Base-by-base conservation (phyloP, 75 land plant species). In the Pinus tabuliformis region DNA sequence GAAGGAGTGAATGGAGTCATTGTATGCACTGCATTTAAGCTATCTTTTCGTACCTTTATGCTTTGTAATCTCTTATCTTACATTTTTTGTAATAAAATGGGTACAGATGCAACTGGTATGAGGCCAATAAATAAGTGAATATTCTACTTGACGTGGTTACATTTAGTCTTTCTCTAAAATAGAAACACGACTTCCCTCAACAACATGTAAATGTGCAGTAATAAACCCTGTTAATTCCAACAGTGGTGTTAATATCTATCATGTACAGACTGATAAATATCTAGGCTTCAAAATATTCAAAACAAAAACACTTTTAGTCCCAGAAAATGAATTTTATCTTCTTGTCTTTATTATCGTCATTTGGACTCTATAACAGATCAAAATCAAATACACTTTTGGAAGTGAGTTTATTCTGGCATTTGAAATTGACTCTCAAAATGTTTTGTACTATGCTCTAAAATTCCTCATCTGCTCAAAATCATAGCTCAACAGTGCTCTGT, bases 1-100 rank as follows among this genome's bases (percentile, higher is more conserved):
- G 66, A 74, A 74, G 87, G 80, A 52, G 87, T 84, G 61, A 64
- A 75, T 62, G 88, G 88, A 58, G 87, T 86, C 24, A 80, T 86
- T 42, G 88, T 86, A 77, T 78, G 88, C 56, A 33, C 26, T 18
- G 17, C 71, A 42, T 37, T n/a, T 68, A 36, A 42, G 3, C 52
- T n/a, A 39, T 68, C 7, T 20, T 11, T 68, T 42, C 1, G 49
- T 39, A 58, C 37, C 26, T 73, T 73, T 58, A 33, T 73, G 72
- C 22, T 57, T 21, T 56, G 57, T 73, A 49, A 49, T 49, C 0
- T 9, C 12, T 49, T 49, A 49, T 21, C 4, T 73, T 14, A 59
- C 39, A 49, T 3, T 74, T 30, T 64, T 64, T 30, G 18, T 64
- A 64, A 64, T 11, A 64, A 5, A 18, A 64, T 68, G 71, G 17